Evolutionary conservation across 2,329 filamentous ascomycete species (phyloP), one percentile per base, ranked within the genome.

Genomic region (Xylaria digitata): DNA sequence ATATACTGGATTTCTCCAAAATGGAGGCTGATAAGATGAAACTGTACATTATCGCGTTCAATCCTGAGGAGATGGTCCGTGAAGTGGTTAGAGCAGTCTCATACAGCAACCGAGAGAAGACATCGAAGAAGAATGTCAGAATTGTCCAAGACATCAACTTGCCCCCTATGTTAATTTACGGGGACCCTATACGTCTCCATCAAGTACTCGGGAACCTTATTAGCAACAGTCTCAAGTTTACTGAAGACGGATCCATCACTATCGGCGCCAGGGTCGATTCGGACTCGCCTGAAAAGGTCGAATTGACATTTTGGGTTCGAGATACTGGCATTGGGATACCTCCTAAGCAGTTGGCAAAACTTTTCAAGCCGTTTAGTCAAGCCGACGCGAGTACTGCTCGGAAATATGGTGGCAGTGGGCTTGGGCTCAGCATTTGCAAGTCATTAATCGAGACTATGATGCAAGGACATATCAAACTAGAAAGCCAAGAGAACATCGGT

Each of bases 1-100:
- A 98, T 75, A 97, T 97, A 60, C 84, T 97, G 4, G 95, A 98
- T 79, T 96, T 97, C 77, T 97, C 94, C 32, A 96, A 97, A 79
- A 93, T 96, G 82, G 93, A 97, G 77, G 93, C 92, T 2, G 92
- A 94, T 72, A 91, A 93, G 77, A 90, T 97, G 82, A 93, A 96
- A 76, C 86, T 94, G 1, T 92, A 92, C 76, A 85, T 90, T 66
- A 89, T 89, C 61, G 87, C 87, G 7, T 90, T 90, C 79, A 90
- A 89, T 70, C 87, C 89, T 0, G 85, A 87, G 71, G 88, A 90
- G 75, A 89, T 90, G 85, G 84, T 91, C 43, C 84, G 86, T 3
- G 89, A 90, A 74, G 88, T 90, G 11, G 87, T 91, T 17, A 83
- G 89, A 32, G 89, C 89, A 2, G 87, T 86, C 5, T 89, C 88